Base-by-base conservation (phyloP, 148 eudicot species). In the Nepenthes gracilis region DNA sequence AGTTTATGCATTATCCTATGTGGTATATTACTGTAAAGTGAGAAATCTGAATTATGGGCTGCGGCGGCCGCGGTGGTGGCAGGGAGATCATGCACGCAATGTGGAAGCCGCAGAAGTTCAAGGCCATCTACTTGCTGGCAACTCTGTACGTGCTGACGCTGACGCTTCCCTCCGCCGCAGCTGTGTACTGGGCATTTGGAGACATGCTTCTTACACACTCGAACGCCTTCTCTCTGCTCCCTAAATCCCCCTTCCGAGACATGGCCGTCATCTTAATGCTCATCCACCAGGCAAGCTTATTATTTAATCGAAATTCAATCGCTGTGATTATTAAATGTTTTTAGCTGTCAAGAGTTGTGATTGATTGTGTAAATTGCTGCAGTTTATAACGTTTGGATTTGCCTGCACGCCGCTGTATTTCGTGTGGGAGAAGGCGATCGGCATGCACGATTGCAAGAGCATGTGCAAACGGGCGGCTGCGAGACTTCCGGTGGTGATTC, bases 31-130 rank as follows among this genome's bases (percentile, higher is more conserved):
- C 23, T 23, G 23, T 23, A 23, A 23, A 23, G 23, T 23, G 23
- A 23, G 23, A 23, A 23, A 23, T 23, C 23, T 23, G 23, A 23
- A 23, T 23, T 23, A 23, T 23, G 23, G 23, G 23, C 23, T 0
- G 23, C 23, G 23, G 23, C 23, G 23, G 23, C 23, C 23, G 23
- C 23, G 23, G 23, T 15, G 4, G 12, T 43, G 57, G 63, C 88
- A 88, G 96, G 65, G 96, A 88, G 77, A 75, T 88, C 63, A 88
- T 88, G 96, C 96, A 88, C 47, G 96, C 96, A 11, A 88, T 88
- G 96, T 88, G 96, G 96, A 88, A 85, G 87, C 93, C 93, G 68
- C 96, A 89, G 34, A 89, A 89, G 71, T 89, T 89, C 79, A 89
- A 89, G 78, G 82, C 93, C 33, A 89, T 89, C 53, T 89, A 89